Conservation (phyloP, 1,284 basidiomycete species). For the Sporisorium iseilematis-ciliati region DNA sequence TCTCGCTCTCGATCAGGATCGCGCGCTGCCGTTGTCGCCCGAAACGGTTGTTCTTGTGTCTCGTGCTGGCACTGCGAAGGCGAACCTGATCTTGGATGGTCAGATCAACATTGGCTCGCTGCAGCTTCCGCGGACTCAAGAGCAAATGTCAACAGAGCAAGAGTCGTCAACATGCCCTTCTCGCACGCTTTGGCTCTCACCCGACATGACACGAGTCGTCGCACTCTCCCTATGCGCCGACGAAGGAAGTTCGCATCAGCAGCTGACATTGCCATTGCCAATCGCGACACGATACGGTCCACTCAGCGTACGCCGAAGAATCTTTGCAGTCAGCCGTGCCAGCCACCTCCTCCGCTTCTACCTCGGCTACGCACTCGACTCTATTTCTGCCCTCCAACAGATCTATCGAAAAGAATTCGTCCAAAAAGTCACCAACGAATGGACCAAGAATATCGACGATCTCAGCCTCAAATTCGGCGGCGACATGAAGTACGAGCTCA, state of each 20-base stretch:
- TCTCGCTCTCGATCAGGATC: slow-evolving; percentile 14
- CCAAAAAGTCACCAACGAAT: slow-evolving; percentile 46
- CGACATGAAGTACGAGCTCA: slow-evolving; percentile 55
- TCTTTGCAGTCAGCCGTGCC: slow-evolving; percentile 22
- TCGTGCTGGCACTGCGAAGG: neutral
- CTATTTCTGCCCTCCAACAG: slow-evolving; percentile 30
- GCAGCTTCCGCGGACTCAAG: neutral
- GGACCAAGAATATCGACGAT: slow-evolving; percentile 49
- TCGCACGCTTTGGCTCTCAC: slow-evolving; percentile 12
- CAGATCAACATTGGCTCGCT: slow-evolving; percentile 27
- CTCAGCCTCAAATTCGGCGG: slow-evolving; percentile 45
- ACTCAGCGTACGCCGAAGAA: slow-evolving; percentile 6
- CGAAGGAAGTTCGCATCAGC: slow-evolving; percentile 3
- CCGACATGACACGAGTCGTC: slow-evolving; percentile 17
- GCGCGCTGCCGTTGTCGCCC: slow-evolving; percentile 24
- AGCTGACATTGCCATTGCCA: slow-evolving; percentile 16
- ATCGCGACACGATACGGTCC: slow-evolving; percentile 18
- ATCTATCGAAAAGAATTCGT: slow-evolving; percentile 31
- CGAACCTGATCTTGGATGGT: slow-evolving; percentile 35
- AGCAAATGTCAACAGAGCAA: neutral
- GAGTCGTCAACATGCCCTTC: neutral
- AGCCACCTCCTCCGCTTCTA: slow-evolving; percentile 46
- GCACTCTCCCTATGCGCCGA: neutral
- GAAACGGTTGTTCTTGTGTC: slow-evolving; percentile 34
- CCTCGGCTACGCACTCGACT: slow-evolving; percentile 51